Evolutionary conservation across 1,284 basidiomycete genomes (phyloP), one percentile per base, ranked within the genome.

Genomic region (Austroboletus olivaceoglutinosus): DNA sequence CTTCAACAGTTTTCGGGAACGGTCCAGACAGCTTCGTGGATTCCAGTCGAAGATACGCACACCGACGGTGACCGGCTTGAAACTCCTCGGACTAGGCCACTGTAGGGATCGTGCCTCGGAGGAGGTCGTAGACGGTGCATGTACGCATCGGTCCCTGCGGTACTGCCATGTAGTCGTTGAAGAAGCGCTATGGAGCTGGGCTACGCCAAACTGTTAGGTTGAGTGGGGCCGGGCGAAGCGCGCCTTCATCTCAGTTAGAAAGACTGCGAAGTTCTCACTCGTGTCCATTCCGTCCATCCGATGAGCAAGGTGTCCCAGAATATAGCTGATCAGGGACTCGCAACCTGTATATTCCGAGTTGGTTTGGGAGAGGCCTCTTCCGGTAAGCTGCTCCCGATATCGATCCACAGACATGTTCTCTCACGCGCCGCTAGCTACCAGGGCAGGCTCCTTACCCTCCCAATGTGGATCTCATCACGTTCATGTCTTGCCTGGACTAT

Each of bases 261-360:
- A 21, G 37, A 21, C 21, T 22, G 19, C 12, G 11, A 22, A 21
- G 19, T 8, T 22, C 21, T 38, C 37, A 7, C 31, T 13, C n/a
- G 31, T 33, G 31, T 33, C 12, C 29, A 30, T 12, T 30, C 29
- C 29, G 12, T 12, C 29, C 31, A 22, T 47, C 59, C 59, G 52
- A 50, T 39, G 10, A 49, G 27, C 4, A 41, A 61, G 51, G 56
- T 25, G n/a, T 54, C 53, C 13, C 15, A 52, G 62, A 52, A 54
- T 57, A 60, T 45, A 43, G 63, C 13, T 58, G 40, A 54, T 60
- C 61, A 64, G 61, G 61, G 4, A 61, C 53, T 42, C 19, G 23
- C 40, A 2, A 43, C 41, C 21, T 38, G 39, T 38, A 21, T 10
- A 16, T 50, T 59, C 52, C 33, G 8, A 43, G 49, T 42, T 53